These are phyloP conservation scores for Adenanthera pavonina DNA, from an alignment of 306 rosid species.

Conservation along the genomic window DNA sequence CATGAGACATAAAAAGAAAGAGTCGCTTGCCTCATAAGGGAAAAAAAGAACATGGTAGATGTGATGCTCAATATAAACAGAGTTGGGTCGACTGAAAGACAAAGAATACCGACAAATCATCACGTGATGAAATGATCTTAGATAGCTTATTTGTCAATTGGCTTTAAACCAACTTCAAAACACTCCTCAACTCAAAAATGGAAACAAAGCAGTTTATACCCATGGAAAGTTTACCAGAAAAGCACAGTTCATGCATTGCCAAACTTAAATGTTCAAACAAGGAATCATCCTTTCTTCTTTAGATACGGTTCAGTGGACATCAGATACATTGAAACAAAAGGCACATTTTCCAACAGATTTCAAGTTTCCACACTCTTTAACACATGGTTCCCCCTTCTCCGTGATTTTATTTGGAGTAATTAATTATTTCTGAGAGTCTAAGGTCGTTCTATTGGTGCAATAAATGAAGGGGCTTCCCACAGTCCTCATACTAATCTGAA, in stretches of 20 bases:
- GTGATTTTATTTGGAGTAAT: slow-evolving; percentile 12
- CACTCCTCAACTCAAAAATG: slow-evolving; percentile 7
- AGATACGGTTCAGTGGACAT: background rate
- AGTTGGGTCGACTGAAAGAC: slow-evolving; percentile 22
- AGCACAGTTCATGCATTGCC: slow-evolving; percentile 14
- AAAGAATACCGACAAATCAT: slow-evolving; percentile 2
- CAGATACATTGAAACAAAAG: slow-evolving; percentile 7
- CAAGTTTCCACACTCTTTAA: slow-evolving; percentile 61
- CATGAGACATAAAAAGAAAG: slow-evolving; percentile 10
- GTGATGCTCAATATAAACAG: slow-evolving; percentile 3
- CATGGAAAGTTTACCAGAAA: background rate
- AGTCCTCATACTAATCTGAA: slow-evolving; percentile 26
- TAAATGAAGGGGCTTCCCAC: slow-evolving; percentile 38
- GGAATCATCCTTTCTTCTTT: slow-evolving; percentile 24
- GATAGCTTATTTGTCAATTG: background rate
- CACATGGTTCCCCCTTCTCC: slow-evolving; percentile 43
- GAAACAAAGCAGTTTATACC: slow-evolving; percentile 10
- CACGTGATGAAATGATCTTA: slow-evolving; percentile 14
- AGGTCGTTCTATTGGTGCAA: slow-evolving; percentile 39
- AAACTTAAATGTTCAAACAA: slow-evolving; percentile 34
- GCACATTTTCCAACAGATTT: slow-evolving; percentile 53
- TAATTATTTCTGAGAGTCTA: slow-evolving; percentile 62
- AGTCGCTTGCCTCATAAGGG: slow-evolving; percentile 39
- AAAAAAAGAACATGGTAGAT: background rate
- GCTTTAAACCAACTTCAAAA: slow-evolving; percentile 15